These are phyloP conservation scores for Wickerhamomyces kurtzmanii DNA, from an alignment of 805 yeast genomes.

Conservation along the genomic window DNA sequence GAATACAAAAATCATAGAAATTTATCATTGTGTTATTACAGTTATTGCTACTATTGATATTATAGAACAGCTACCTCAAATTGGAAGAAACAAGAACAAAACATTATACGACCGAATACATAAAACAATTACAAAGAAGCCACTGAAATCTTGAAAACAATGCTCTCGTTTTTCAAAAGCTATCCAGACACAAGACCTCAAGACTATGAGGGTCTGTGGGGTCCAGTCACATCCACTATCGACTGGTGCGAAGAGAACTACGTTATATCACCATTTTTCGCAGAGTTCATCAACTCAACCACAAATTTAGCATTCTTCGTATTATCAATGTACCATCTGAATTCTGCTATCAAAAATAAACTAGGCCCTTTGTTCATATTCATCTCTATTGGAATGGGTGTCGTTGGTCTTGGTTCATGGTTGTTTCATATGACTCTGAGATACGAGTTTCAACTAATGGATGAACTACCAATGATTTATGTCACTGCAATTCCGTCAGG, in stretches of 20 bases:
- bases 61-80: too few species aligned
- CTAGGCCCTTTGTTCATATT: constrained; percentile 53
- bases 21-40: too few species aligned
- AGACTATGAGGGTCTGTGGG: too few species aligned
- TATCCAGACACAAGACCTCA: too few species aligned
- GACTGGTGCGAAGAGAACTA: constrained; percentile 88
- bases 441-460: constrained; percentile 69
- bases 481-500: constrained; percentile 78
- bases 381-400: constrained; percentile 55
- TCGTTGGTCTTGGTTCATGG: constrained; percentile 79
- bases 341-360: constrained; percentile 37
- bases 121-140: too few species aligned
- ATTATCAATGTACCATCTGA: constrained; percentile 40
- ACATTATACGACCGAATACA: too few species aligned
- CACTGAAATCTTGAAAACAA: too few species aligned
- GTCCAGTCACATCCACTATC: constrained; percentile 63
- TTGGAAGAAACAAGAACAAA: too few species aligned
- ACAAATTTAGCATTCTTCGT: constrained; percentile 43
- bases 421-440: constrained; percentile 74
- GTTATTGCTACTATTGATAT: too few species aligned
- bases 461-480: constrained; percentile 81
- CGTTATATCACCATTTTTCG: constrained; percentile 58
- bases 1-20: too few species aligned
- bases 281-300: constrained; percentile 63
- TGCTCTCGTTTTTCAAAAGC: too few species aligned